phyloP scores from a whole-genome alignment of 2,329 filamentous ascomycete genomes.

The Microsporum audouinii region DNA sequence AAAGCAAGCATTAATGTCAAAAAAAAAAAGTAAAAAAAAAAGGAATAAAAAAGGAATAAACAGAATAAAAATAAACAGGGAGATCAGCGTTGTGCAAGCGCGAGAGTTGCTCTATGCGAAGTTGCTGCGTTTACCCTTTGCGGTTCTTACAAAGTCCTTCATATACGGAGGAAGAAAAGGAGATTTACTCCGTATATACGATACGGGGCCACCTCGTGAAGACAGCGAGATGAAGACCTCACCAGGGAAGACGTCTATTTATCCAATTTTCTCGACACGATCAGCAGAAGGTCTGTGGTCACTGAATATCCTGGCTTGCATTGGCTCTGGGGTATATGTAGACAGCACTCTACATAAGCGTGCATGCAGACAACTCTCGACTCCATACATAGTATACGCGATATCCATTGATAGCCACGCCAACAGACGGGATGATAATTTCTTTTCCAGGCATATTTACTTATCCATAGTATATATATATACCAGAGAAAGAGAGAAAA shows the following conservation, averaged over 20 bases:
- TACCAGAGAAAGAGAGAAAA: background rate
- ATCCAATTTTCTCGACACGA: background rate
- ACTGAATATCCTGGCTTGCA: background rate
- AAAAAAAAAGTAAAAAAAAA: background rate
- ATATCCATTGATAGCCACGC: slow-evolving; percentile 3
- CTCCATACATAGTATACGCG: background rate
- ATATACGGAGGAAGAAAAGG: background rate
- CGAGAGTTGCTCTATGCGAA: background rate
- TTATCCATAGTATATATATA: background rate
- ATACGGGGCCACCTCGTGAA: background rate
- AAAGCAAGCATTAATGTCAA: background rate
- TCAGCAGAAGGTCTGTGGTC: background rate
- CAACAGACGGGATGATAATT: background rate
- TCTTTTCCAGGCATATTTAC: background rate
- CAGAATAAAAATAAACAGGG: background rate
- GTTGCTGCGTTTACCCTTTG: background rate
- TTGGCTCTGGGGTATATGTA: background rate
- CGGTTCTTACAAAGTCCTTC: background rate
- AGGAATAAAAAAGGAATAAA: background rate
- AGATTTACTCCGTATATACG: background rate
- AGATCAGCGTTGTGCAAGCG: background rate
- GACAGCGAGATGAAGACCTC: background rate
- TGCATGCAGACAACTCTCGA: background rate
- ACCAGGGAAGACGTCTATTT: background rate
- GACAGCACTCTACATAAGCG: background rate